Evolutionary conservation across 257 asterid genomes (phyloP).

Genomic region (Vinca minor): DNA sequence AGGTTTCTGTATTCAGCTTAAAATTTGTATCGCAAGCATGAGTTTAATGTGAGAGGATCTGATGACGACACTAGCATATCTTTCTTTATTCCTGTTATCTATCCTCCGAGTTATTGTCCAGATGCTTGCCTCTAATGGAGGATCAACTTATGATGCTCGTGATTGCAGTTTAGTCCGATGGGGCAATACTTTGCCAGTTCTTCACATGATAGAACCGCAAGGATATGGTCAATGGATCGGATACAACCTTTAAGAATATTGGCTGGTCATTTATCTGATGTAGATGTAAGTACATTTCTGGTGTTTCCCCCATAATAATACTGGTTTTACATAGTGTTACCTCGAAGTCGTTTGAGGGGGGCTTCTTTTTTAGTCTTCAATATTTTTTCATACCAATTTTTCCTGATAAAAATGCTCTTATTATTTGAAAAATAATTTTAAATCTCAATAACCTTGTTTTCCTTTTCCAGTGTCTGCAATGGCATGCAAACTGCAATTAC

Average conservation of each 20-base stretch:
- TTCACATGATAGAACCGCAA: constrained; percentile 95
- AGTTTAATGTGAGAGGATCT: neutral
- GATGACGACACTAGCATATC: constrained; percentile 5
- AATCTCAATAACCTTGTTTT: neutral
- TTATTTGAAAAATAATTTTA: neutral
- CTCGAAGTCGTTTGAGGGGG: neutral
- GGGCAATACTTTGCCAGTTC: constrained; percentile 99
- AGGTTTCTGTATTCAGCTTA: neutral
- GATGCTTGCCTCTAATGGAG: neutral
- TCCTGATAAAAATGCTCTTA: neutral
- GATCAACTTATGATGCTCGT: constrained; percentile 1
- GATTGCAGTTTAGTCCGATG: constrained; percentile 85
- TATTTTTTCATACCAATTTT: neutral
- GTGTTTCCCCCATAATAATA: too few species aligned
- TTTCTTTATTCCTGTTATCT: neutral
- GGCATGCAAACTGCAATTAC: constrained; percentile 97
- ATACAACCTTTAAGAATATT: constrained; percentile 84
- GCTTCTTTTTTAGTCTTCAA: neutral
- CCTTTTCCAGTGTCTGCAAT: constrained; percentile 61
- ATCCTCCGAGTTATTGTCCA: neutral
- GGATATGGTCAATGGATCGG: constrained; percentile 94
- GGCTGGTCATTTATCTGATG: constrained; percentile 99
- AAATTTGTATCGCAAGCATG: neutral
- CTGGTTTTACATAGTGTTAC: neutral
- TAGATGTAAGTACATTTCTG: constrained; percentile 78